These are phyloP conservation scores for Benincasa hispida DNA, from an alignment of 306 rosid genomes.

Conservation along the genomic window DNA sequence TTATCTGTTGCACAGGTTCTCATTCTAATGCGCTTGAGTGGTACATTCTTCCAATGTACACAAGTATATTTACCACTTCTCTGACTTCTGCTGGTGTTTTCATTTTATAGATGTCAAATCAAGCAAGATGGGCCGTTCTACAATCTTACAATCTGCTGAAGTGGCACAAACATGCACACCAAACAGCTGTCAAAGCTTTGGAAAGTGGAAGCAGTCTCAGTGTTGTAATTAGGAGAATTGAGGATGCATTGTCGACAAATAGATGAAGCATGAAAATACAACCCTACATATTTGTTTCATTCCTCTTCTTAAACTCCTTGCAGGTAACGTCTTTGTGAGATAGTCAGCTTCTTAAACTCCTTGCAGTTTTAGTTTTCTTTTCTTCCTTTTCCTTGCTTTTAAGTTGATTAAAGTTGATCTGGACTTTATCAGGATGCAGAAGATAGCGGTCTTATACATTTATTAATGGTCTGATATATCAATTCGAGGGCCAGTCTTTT, in stretches of 20 bases:
- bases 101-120: slow-evolving; percentile 75
- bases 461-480: neutral
- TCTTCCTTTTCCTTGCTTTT: neutral
- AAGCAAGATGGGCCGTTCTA: slow-evolving; percentile 92
- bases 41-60: slow-evolving; percentile 2
- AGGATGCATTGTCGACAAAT: slow-evolving; percentile 44
- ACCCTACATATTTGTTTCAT: neutral
- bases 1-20: slow-evolving; percentile 67
- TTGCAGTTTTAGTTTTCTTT: neutral
- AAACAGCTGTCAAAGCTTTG: slow-evolving; percentile 81
- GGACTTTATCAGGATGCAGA: slow-evolving; percentile 3
- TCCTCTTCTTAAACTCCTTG: neutral
- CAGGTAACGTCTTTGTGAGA: neutral
- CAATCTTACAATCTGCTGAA: slow-evolving; percentile 92
- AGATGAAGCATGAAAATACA: slow-evolving; percentile 17
- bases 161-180: slow-evolving; percentile 74
- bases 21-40: slow-evolving; percentile 4
- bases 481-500: neutral
- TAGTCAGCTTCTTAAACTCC: neutral
- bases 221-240: slow-evolving; percentile 66
- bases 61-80: neutral
- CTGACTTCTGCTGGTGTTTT: slow-evolving; percentile 4
- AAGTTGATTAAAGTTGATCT: neutral
- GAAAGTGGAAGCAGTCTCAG: slow-evolving; percentile 65
- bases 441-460: neutral